Evolutionary conservation across 2,329 filamentous ascomycete species (phyloP).

Genomic region (Cryphonectria japonica): DNA sequence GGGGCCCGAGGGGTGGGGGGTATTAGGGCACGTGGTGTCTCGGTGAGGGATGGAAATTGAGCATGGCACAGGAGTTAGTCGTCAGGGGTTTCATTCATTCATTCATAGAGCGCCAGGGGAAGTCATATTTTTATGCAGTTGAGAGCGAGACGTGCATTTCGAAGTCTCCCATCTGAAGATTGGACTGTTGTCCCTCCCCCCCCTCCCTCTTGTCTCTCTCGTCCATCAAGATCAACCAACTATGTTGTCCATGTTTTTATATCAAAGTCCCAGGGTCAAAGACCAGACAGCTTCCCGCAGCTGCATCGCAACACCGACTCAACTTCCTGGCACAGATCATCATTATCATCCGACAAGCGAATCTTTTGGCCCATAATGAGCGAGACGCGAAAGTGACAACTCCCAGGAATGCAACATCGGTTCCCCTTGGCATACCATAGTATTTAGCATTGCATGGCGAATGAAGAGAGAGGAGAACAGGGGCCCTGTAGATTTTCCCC

Average conservation of each 20-base stretch:
- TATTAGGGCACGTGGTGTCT: background rate
- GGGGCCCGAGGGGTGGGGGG: no score
- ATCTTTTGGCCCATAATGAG: background rate
- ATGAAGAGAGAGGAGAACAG: background rate
- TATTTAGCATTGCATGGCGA: no score
- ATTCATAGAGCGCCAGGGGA: background rate
- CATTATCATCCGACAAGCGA: background rate
- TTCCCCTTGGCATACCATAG: no score
- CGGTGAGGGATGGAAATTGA: background rate
- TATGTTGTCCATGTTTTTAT: background rate
- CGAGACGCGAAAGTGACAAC: background rate
- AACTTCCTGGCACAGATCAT: background rate
- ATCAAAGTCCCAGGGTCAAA: background rate
- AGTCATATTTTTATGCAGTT: background rate
- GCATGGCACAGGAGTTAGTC: constrained; percentile 1
- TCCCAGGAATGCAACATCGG: background rate
- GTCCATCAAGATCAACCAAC: background rate
- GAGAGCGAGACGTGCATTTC: background rate
- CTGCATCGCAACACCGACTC: constrained; percentile 1
- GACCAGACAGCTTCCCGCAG: background rate
- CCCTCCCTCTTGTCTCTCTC: background rate
- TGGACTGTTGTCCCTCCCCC: background rate
- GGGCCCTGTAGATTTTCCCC: background rate
- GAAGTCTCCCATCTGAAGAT: background rate
- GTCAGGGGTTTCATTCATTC: background rate